Base-by-base conservation (phyloP, 2,329 filamentous ascomycete species). In the Diplodia corticola region DNA sequence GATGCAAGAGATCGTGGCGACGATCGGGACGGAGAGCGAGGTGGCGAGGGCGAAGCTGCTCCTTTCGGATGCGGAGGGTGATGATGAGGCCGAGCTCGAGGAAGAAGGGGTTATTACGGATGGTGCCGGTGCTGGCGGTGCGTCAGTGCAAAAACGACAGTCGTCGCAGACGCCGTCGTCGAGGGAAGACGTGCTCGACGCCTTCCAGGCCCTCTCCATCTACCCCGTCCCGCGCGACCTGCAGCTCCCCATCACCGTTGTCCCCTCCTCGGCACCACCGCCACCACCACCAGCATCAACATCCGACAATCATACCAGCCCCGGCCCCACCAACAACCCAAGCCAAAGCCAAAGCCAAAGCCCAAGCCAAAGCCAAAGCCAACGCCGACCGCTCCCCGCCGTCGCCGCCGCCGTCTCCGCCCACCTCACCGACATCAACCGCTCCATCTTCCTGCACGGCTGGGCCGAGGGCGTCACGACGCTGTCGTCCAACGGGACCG, bases 401-500 rank as follows among this genome's bases (percentile, higher is more conserved):
- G 76, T 78, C 15, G 79, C 85, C 13, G 77, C 71, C 48, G 79
- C 72, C 69, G 82, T 83, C 63, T 80, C 73, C 5, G 70, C 79
- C 9, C 78, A 81, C 5, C 79, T 91, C 61, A 87, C 85, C 0
- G 77, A 81, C 13, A 86, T 91, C 66, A 92, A 91, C 71, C 78
- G 83, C 63, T 88, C 88, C 22, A 89, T 92, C 9, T 91, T 93
- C 72, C 80, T 90, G 63, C 88, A 88, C 72, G 90, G 90, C 17
- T 93, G 91, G 91, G 82, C 82, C 10, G 78, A 80, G 9, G 80
- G 83, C 0, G 73, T 85, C 28, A 90, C 88, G 1, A 93, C 90
- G 0, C 78, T 93, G 61, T 91, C 89, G 3, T 89, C 88, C 68
- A 93, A 93, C 73, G 83, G 85, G 24, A 85, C 85, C 1, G 87